phyloP scores from a whole-genome alignment of 1,139 yeast species.

The Saccharomyces hybrid region DNA sequence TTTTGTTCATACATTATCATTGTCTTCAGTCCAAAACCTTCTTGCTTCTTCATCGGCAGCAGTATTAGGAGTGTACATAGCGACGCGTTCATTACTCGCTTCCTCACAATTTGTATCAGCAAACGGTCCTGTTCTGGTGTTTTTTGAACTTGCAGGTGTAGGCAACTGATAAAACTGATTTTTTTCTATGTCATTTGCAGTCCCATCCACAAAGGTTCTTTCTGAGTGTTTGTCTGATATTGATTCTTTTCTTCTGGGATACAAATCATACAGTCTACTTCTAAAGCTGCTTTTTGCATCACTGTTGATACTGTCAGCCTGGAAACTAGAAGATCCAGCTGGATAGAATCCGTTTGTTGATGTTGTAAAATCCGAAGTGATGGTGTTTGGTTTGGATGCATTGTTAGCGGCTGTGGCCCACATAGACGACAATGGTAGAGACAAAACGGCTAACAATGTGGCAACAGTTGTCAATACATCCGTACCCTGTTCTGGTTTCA shows the following conservation, averaged over 20 bases:
- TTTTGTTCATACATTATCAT: conserved; percentile 5
- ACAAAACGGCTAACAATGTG: conserved; percentile 46
- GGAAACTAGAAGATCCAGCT: conserved; percentile 11
- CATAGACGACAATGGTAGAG: conserved; percentile 75
- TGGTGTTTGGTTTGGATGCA: conserved; percentile 32
- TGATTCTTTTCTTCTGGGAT: conserved; percentile 7
- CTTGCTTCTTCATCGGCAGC: conserved; percentile 32
- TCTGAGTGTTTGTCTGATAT: conserved; percentile 7
- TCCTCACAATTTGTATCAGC: neutral
- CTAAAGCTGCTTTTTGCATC: conserved; percentile 7
- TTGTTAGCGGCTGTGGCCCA: conserved; percentile 72
- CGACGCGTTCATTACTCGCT: neutral
- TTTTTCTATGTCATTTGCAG: conserved; percentile 6
- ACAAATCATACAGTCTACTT: conserved; percentile 9
- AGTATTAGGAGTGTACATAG: conserved; percentile 19
- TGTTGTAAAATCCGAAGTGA: conserved; percentile 16
- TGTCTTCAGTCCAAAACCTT: conserved; percentile 27
- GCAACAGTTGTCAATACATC: conserved; percentile 37
- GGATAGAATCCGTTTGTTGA: conserved; percentile 13
- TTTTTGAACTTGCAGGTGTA: neutral
- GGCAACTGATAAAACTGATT: conserved; percentile 9
- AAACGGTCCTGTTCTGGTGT: neutral
- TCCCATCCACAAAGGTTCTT: conserved; percentile 4
- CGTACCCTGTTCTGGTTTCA: conserved; percentile 23
- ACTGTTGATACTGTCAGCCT: conserved; percentile 14